Conservation (phyloP, 2,329 filamentous ascomycete species). For the Paramyrothecium sp. region DNA sequence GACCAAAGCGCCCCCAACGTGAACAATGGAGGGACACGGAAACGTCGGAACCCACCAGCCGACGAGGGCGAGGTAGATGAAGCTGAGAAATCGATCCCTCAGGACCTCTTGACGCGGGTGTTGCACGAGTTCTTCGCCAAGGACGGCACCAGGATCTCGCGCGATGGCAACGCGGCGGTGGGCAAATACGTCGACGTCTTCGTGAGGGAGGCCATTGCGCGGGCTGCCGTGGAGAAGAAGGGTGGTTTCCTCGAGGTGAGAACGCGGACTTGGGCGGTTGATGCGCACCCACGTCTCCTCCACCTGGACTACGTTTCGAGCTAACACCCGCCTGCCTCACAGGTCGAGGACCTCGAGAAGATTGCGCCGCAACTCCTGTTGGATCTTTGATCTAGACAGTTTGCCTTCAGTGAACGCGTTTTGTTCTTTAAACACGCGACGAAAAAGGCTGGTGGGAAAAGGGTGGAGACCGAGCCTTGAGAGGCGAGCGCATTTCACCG, state of each 20-base stretch:
- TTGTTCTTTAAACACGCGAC: neutral
- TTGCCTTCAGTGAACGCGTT: neutral
- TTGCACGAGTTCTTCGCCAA: slow-evolving; percentile 78
- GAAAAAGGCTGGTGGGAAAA: too few relatives aligned
- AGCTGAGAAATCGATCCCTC: slow-evolving; percentile 58
- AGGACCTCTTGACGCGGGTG: slow-evolving; percentile 71
- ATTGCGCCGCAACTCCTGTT: slow-evolving; percentile 80
- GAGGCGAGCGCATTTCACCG: too few relatives aligned
- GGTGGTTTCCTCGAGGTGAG: slow-evolving; percentile 73
- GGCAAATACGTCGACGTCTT: slow-evolving; percentile 90
- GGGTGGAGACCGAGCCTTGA: too few relatives aligned
- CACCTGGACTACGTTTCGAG: too few relatives aligned
- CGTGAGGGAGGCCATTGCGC: slow-evolving; percentile 81
- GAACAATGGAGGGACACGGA: slow-evolving; percentile 1
- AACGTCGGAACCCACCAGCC: slow-evolving; percentile 14
- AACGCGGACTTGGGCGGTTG: too few relatives aligned
- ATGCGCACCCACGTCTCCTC: too few relatives aligned
- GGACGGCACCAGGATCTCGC: slow-evolving; percentile 69
- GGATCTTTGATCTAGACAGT: slow-evolving; percentile 62
- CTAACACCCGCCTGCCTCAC: neutral
- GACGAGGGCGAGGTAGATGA: slow-evolving; percentile 20
- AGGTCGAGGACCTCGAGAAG: slow-evolving; percentile 89
- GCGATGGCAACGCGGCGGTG: slow-evolving; percentile 73
- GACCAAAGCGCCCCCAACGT: slow-evolving; percentile 13
- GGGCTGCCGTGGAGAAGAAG: slow-evolving; percentile 69